Base-by-base conservation (phyloP, 1,139 yeast species). In the Sugiyamaella pinicola region DNA sequence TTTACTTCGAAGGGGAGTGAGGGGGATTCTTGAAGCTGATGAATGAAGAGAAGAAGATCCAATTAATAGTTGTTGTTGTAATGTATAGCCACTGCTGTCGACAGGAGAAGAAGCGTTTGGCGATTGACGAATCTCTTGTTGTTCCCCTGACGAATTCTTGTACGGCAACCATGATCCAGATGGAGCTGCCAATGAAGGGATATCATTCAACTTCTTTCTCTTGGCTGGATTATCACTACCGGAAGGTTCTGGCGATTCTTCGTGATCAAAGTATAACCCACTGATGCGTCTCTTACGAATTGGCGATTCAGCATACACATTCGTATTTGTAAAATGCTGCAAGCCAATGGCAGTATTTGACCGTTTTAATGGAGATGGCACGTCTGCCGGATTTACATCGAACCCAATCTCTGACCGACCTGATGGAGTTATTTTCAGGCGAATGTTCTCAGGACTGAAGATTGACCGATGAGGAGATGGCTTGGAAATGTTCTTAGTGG, bases 291-390 rank as follows among this genome's bases (percentile, higher is more conserved):
- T 41, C 49, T 53, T 55, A 33, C 55, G 53, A 44, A 54, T 44
- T 3, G 63, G 63, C 21, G 62, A 59, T 31, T 58, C 60, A 8
- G 58, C 58, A 22, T 52, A 49, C 41, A 58, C 47, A 44, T 58
- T 59, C 4, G 62, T 58, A 7, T 50, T 38, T 7, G 59, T 47
- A 57, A 56, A 56, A 47, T 61, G 64, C 52, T 71, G 74, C 22
- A 71, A 55, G 1, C 74, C 74, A 52, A 70, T 69, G 5, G 69
- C 71, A 2, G 73, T 68, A 52, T 67, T 66, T 26, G 72, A 65
- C 48, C 73, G 65, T 55, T 63, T 69, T 50, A 70, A 49, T 0
- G 65, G 58, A 15, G 66, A 53, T 7, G 53, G 50, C 58, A 15
- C n/a, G 19, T n/a, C 28, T 13, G n/a, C 22, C n/a, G 47, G 47